These are phyloP conservation scores for Atkinsonella hypoxylon DNA, from an alignment of 2,329 filamentous ascomycete genomes.

Conservation along the genomic window DNA sequence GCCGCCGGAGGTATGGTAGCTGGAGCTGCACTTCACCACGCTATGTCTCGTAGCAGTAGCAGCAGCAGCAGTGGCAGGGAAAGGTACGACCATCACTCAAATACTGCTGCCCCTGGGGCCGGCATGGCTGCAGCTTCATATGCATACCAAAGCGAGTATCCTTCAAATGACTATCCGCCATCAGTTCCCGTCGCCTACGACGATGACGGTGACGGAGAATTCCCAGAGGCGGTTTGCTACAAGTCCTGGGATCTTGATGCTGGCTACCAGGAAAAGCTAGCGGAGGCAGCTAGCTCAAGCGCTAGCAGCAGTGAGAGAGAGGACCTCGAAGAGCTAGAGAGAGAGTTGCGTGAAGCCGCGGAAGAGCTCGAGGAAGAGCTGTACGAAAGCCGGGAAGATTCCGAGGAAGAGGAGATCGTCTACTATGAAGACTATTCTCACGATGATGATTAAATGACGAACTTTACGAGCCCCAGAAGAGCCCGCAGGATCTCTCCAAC, in stretches of 20 bases:
- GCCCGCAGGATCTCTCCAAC: no score
- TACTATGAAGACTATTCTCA: conserved; percentile 8
- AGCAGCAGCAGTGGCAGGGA: conserved; percentile 11
- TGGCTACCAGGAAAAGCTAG: conserved; percentile 31
- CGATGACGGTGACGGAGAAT: conserved; percentile 30
- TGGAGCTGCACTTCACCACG: conserved; percentile 45
- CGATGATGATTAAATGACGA: conserved; percentile 3
- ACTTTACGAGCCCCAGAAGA: neutral
- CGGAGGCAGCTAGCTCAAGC: conserved; percentile 26
- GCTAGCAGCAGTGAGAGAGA: conserved; percentile 40
- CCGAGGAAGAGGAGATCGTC: conserved; percentile 31
- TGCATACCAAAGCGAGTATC: neutral
- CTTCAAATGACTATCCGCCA: neutral
- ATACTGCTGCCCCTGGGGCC: conserved; percentile 13
- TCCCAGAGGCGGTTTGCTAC: conserved; percentile 26
- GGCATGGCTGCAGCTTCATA: conserved; percentile 22
- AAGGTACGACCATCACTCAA: conserved; percentile 4
- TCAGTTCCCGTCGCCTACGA: conserved; percentile 18
- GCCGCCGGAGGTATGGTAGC: conserved; percentile 47
- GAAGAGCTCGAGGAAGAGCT: conserved; percentile 36
- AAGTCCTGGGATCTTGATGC: conserved; percentile 29
- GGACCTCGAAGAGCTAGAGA: conserved; percentile 38
- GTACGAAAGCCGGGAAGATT: conserved; percentile 27
- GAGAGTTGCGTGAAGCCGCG: conserved; percentile 28
- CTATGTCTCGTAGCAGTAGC: conserved; percentile 21